Conservation (phyloP, 2,329 filamentous ascomycete species). For the Pleomassaria siparia region DNA sequence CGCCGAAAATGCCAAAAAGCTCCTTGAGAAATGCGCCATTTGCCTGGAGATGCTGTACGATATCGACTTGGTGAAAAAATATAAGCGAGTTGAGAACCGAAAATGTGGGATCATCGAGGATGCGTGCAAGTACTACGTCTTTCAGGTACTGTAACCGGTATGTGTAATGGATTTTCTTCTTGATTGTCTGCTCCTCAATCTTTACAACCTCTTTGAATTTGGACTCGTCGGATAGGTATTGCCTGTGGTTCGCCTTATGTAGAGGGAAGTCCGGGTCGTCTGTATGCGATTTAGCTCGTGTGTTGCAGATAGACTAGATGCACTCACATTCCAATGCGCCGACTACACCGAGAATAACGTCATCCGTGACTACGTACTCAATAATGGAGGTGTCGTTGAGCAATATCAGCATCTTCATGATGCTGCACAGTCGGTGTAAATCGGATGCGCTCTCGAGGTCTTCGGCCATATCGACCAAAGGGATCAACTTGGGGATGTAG, state of each 20-base stretch:
- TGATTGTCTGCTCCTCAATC: slow-evolving; percentile 79
- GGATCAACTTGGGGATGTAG: slow-evolving; percentile 84
- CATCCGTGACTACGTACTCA: slow-evolving; percentile 87
- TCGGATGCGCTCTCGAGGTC: slow-evolving; percentile 85
- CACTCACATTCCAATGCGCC: slow-evolving; percentile 81
- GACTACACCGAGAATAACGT: slow-evolving; percentile 86
- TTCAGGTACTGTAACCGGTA: slow-evolving; percentile 96
- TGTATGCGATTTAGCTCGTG: slow-evolving; percentile 41
- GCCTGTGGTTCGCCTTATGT: slow-evolving; percentile 95
- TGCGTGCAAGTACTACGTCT: slow-evolving; percentile 94
- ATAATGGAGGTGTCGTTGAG: slow-evolving; percentile 95
- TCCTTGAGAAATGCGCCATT: slow-evolving; percentile 79
- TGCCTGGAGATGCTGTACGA: slow-evolving; percentile 88
- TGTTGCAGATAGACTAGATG: slow-evolving; percentile 4
- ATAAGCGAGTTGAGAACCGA: slow-evolving; percentile 96
- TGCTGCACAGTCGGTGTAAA: slow-evolving; percentile 89
- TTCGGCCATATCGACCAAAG: slow-evolving; percentile 84
- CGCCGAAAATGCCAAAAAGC: slow-evolving; percentile 81
- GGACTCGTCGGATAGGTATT: slow-evolving; percentile 85
- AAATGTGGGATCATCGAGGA: slow-evolving; percentile 96
- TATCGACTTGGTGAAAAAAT: slow-evolving; percentile 98
- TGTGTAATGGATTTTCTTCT: slow-evolving; percentile 91
- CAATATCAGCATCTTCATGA: slow-evolving; percentile 94
- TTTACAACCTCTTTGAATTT: slow-evolving; percentile 95
- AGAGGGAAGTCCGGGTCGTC: slow-evolving; percentile 96